A percentile compares a stretch with the other conserved stretches of the same genome.
Evolutionary conservation across 257 asterid genomes (phyloP).

Genomic region (Schizonepeta tenuifolia): DNA sequence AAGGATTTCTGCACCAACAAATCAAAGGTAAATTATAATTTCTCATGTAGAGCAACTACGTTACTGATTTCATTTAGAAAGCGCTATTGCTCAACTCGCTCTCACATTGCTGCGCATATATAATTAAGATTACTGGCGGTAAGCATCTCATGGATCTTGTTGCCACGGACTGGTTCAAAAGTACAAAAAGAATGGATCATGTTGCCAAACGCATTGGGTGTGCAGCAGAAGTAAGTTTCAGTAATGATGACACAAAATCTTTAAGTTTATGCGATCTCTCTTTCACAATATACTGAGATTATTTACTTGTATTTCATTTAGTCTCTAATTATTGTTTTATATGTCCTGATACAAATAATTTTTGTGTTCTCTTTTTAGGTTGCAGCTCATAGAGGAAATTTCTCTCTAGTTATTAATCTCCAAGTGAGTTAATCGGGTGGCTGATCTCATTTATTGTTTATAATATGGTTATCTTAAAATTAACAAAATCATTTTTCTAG

Average conservation of each 20-base stretch:
- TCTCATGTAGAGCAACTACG: background rate
- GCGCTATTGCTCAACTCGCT: slow-evolving; percentile 11
- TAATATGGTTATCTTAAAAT: slow-evolving; percentile 25
- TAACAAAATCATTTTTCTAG: slow-evolving; percentile 43
- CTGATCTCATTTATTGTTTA: slow-evolving; percentile 26
- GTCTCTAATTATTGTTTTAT: slow-evolving; percentile 48
- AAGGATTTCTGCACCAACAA: slow-evolving; percentile 74
- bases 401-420: slow-evolving; percentile 75
- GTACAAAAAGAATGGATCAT: slow-evolving; percentile 84
- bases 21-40: slow-evolving; percentile 60
- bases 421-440: slow-evolving; percentile 66
- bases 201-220: slow-evolving; percentile 90
- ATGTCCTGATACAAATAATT: slow-evolving; percentile 34
- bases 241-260: background rate
- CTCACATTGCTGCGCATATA: slow-evolving; percentile 32
- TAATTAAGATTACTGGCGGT: slow-evolving; percentile 79
- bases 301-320: slow-evolving; percentile 2
- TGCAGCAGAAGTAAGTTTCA: slow-evolving; percentile 80
- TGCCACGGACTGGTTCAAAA: slow-evolving; percentile 94
- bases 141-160: slow-evolving; percentile 94
- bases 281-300: background rate
- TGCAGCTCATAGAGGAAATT: slow-evolving; percentile 86
- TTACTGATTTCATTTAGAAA: background rate
- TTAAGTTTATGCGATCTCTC: background rate
- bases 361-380: slow-evolving; percentile 51